These are phyloP conservation scores for Staphylotrichum longicolle DNA, from an alignment of 495 filamentous ascomycete genomes.

Conservation along the genomic window DNA sequence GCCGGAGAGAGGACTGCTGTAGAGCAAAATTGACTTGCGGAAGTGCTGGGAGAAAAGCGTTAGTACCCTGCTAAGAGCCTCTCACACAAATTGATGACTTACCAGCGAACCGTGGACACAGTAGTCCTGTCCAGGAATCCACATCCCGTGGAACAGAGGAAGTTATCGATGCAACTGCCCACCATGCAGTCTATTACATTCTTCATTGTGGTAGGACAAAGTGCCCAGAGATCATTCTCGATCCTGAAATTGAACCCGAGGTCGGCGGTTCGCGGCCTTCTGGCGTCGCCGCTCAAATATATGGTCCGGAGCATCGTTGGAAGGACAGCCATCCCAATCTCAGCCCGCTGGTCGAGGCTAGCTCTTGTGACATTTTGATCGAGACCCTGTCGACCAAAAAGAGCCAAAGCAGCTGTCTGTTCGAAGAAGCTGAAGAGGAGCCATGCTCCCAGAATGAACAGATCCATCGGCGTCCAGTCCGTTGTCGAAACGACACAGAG, in stretches of 20 bases:
- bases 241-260: slow-evolving; percentile 4
- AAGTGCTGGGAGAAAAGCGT: neutral
- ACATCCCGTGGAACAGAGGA: slow-evolving; percentile 1
- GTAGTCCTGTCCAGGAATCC: neutral
- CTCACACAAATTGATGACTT: too few species aligned
- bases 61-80: neutral
- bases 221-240: neutral
- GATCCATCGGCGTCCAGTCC: too few species aligned
- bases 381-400: neutral
- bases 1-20: neutral
- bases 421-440: neutral
- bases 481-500: too few species aligned
- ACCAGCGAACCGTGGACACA: neutral
- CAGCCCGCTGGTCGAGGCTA: neutral
- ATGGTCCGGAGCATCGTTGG: neutral
- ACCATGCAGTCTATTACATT: neutral
- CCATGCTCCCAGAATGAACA: neutral
- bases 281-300: neutral
- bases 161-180: neutral
- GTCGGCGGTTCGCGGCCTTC: neutral
- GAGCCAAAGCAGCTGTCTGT: neutral
- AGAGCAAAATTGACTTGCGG: neutral
- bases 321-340: neutral
- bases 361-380: neutral
- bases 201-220: neutral